Evolutionary conservation across 2,329 filamentous ascomycete genomes (phyloP), one percentile per base, ranked within the genome.

Genomic region (Cordyceps cateniannulata): DNA sequence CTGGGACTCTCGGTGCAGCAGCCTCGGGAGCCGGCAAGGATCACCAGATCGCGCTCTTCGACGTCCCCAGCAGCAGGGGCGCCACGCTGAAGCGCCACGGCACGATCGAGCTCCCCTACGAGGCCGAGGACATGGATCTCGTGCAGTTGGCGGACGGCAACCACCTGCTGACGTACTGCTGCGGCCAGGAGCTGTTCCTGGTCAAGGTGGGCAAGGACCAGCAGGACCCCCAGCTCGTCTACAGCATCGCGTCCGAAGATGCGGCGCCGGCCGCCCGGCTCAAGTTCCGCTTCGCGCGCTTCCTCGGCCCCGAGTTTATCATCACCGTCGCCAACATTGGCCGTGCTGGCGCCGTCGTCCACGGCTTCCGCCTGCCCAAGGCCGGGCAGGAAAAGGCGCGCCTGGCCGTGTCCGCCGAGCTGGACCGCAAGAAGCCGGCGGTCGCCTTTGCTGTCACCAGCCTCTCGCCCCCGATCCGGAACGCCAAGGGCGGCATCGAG

Each of bases 21-120:
- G 88, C 91, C 10, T 93, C 91, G 1, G 90, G 90, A 29, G 78
- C 96, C 64, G 86, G 90, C 22, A 86, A 85, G 63, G 79, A 88
- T 52, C 84, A 88, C 14, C 89, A 97, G 75, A 83, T 97, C 63
- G 87, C 91, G 27, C 75, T 96, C 47, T 96, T 96, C 70, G 84
- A 90, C 70, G 75, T 96, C 44, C 96, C 96, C 70, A 84, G 90
- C 70, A 76, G 78, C 1, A 75, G 78, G 1, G 83, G 77, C 40
- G 81, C 76, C 40, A 58, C 63, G 12, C 80, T 80, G 62, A 81
- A 77, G 67, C 63, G 73, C 52, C 77, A 77, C 66, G 81, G 80
- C 29, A 73, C 77, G 56, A 66, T 87, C 58, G 78, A 83, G 63
- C 72, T 84, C 45, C 68, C 73, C 18, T 78, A 74, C 65, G 84